Conservation (phyloP, 345 rosid species). For the Acer saccharum region DNA sequence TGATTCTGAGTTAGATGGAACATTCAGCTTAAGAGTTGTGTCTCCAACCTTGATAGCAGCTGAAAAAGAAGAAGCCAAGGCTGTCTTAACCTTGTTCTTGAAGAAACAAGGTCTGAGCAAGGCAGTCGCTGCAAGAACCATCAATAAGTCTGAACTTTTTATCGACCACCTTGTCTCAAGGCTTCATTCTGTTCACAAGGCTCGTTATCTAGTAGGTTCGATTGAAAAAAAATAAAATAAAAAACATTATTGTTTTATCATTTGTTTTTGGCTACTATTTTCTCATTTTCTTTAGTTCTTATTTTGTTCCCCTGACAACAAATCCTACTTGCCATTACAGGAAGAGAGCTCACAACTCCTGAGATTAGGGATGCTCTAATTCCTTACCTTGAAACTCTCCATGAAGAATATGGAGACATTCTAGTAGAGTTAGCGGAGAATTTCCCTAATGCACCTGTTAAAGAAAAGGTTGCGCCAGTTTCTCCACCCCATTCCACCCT, state of each 20-base stretch:
- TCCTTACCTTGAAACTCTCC: constrained; percentile 79
- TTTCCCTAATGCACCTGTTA: constrained; percentile 61
- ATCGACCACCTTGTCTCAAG: constrained; percentile 78
- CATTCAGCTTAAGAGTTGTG: constrained; percentile 52
- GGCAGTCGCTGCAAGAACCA: constrained; percentile 59
- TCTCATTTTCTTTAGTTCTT: not conserved
- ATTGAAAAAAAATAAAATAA: constrained; percentile 36
- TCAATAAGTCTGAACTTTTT: constrained; percentile 73
- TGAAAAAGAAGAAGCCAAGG: constrained; percentile 95
- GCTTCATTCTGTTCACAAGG: constrained; percentile 77
- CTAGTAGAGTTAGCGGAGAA: constrained; percentile 66
- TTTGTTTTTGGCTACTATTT: constrained; percentile 11
- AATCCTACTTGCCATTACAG: constrained; percentile 39
- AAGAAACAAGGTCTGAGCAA: constrained; percentile 83
- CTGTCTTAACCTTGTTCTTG: constrained; percentile 76
- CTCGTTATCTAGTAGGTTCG: constrained; percentile 97
- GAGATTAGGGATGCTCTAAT: constrained; percentile 85
- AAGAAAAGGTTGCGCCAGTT: constrained; percentile 37
- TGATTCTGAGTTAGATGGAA: constrained; percentile 59
- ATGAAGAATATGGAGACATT: constrained; percentile 57
- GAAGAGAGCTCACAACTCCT: constrained; percentile 87
- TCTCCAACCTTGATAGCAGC: constrained; percentile 65
- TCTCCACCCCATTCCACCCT: constrained; percentile 36
- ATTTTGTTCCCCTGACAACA: constrained; percentile 3
- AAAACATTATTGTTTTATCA: not conserved